Percentiles rank a stretch among this genome's conserved stretches.
Evolutionary conservation across 2,329 filamentous ascomycete genomes (phyloP).

Genomic region (Penicillium sp.): DNA sequence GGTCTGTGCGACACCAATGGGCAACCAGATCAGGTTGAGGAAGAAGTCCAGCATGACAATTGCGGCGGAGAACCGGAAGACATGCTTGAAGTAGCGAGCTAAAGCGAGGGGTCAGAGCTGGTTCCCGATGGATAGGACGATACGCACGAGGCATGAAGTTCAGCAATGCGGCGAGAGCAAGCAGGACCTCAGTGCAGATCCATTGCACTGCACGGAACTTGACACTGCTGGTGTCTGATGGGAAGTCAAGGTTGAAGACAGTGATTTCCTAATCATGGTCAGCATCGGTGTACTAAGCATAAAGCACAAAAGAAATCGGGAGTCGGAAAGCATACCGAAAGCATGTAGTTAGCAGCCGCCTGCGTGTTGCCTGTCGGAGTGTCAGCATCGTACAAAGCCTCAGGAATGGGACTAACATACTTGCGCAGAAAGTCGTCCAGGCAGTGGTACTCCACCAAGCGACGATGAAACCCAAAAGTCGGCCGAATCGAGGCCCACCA

Average conservation of each 20-base stretch:
- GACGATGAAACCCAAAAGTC: slow-evolving; percentile 61
- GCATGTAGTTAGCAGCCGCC: slow-evolving; percentile 55
- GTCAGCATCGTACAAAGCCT: background rate
- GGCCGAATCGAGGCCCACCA: slow-evolving; percentile 56
- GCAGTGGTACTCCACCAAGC: slow-evolving; percentile 66
- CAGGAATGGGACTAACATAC: slow-evolving; percentile 26
- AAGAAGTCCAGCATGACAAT: slow-evolving; percentile 60
- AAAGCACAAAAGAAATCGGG: no score
- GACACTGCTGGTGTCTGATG: slow-evolving; percentile 54
- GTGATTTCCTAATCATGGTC: slow-evolving; percentile 51
- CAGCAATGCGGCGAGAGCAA: slow-evolving; percentile 52
- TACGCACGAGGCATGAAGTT: slow-evolving; percentile 54
- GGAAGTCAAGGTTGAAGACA: slow-evolving; percentile 58
- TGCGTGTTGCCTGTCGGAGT: slow-evolving; percentile 49
- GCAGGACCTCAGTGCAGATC: slow-evolving; percentile 57
- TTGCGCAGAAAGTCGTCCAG: slow-evolving; percentile 61
- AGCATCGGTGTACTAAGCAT: no score
- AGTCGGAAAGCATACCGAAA: slow-evolving; percentile 43
- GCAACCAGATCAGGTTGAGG: slow-evolving; percentile 63
- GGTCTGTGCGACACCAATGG: slow-evolving; percentile 57
- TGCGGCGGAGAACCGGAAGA: slow-evolving; percentile 53
- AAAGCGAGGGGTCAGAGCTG: slow-evolving; percentile 3
- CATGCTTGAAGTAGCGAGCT: slow-evolving; percentile 29
- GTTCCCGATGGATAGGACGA: background rate
- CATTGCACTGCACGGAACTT: slow-evolving; percentile 64